Evolutionary conservation across 2,329 filamentous ascomycete species (phyloP), one percentile per base, ranked within the genome.

Genomic region (Pseudodiploospora longispora): DNA sequence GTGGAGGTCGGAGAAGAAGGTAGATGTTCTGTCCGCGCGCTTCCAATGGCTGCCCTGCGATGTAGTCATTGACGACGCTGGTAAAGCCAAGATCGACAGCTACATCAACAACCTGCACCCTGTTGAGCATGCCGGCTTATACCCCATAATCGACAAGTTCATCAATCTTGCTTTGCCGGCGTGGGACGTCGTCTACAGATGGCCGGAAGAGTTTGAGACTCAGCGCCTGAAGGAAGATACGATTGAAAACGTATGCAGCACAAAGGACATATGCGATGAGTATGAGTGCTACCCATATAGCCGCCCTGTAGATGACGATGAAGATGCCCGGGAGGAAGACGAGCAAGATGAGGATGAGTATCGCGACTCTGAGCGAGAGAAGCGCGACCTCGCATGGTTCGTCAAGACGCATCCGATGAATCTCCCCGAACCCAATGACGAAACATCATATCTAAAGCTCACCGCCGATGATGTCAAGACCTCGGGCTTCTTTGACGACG

Each of bases 61-160:
- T 4, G 62, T 79, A 10, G 54, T 63, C n/a, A 58, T 75, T 36
- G 54, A 59, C 2, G 57, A 60, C 2, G 56, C 63, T 6, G 60
- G 58, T 3, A 53, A 47, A 4, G 60, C 65, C 8, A 64, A 56
- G 10, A 69, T 78, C 28, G 61, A 61, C 3, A 74, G 69, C 50
- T 77, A 78, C 51, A 66, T 76, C 56, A 77, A 77, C 55, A 76
- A 76, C 49, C 54, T 76, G 1, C 72, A 77, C 47, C 74, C 74
- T 0, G n/a, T 41, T 10, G 36, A 47, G 1, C 42, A 44, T 10
- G 36, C 31, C 10, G 34, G 36, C 2, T 3, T 40, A 6, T 47
- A 44, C 28, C 37, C 41, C 10, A 35, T 44, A n/a, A 44, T 44
- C 9, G 43, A 42, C 10, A 39, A 29, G 6, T 46, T 46, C 27